These are phyloP conservation scores for Trichoderma gracile DNA, from an alignment of 2,329 filamentous ascomycete genomes.

Conservation along the genomic window DNA sequence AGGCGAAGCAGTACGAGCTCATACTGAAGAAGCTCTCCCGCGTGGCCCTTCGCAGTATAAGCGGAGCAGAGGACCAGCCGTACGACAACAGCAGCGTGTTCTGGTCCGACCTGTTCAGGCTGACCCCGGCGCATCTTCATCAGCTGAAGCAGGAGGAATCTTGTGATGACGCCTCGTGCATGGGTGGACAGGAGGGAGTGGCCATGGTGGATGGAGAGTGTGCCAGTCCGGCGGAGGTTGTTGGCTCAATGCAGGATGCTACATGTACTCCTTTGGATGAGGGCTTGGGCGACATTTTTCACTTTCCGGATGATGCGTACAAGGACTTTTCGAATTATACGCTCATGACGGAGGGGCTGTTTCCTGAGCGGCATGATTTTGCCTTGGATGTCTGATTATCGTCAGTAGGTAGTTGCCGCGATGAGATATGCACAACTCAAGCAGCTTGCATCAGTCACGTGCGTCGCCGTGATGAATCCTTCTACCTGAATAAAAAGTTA, in stretches of 20 bases:
- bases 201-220: background rate
- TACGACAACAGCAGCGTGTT: background rate
- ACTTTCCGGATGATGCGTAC: background rate
- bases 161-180: background rate
- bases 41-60: background rate
- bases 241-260: background rate
- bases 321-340: background rate
- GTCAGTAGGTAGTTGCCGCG: too few species aligned
- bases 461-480: too few species aligned
- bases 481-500: too few species aligned
- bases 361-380: background rate
- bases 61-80: background rate
- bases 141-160: background rate
- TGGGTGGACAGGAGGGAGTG: background rate
- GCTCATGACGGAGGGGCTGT: background rate
- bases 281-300: background rate
- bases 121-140: background rate
- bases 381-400: background rate
- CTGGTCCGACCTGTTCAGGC: background rate
- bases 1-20: conserved; percentile 2
- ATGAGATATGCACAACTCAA: too few species aligned
- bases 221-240: background rate
- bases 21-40: conserved; percentile 2
- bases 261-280: background rate
- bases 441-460: too few species aligned